These are phyloP conservation scores for Apophysomyces elegans DNA, from an alignment of 371 early-diverging fungal species.

Conservation along the genomic window DNA sequence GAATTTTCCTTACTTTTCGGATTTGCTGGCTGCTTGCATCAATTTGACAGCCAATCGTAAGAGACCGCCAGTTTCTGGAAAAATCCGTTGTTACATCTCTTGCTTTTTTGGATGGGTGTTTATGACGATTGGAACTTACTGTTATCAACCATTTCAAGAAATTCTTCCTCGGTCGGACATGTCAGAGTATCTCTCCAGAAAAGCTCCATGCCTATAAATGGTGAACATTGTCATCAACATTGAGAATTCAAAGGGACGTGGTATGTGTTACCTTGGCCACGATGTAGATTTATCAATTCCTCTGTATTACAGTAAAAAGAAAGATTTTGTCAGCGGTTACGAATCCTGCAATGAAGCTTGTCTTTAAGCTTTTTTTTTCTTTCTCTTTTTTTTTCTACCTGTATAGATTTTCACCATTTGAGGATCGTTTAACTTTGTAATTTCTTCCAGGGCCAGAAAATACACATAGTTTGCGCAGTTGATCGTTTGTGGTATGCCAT, in stretches of 20 bases:
- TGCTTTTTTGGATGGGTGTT: too few species aligned
- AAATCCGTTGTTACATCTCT: constrained; percentile 10
- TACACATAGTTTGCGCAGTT: constrained; percentile 96
- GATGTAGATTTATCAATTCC: constrained; percentile 89
- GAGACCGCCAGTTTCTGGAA: constrained; percentile 92
- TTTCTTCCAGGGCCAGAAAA: constrained; percentile 86
- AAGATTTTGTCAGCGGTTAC: background rate
- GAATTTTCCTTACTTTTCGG: constrained; percentile 47
- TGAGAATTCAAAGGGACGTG: constrained; percentile 77
- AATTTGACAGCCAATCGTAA: constrained; percentile 89
- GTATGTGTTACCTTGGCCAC: constrained; percentile 92
- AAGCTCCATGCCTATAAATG: constrained; percentile 72
- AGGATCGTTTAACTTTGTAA: constrained; percentile 69
- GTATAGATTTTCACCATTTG: constrained; percentile 81
- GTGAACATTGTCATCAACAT: constrained; percentile 43
- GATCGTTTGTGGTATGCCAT: constrained; percentile 89
- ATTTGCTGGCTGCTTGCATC: constrained; percentile 77
- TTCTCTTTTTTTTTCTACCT: constrained; percentile 29
- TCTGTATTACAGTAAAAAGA: constrained; percentile 40
- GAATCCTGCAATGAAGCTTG: background rate
- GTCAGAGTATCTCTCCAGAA: constrained; percentile 87
- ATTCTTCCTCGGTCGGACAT: constrained; percentile 89
- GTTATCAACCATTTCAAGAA: constrained; percentile 91
- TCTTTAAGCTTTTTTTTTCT: background rate
- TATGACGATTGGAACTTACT: constrained; percentile 58